These are phyloP conservation scores for Pleurotus tuoliensis DNA, from an alignment of 768 basidiomycete genomes.

Conservation along the genomic window DNA sequence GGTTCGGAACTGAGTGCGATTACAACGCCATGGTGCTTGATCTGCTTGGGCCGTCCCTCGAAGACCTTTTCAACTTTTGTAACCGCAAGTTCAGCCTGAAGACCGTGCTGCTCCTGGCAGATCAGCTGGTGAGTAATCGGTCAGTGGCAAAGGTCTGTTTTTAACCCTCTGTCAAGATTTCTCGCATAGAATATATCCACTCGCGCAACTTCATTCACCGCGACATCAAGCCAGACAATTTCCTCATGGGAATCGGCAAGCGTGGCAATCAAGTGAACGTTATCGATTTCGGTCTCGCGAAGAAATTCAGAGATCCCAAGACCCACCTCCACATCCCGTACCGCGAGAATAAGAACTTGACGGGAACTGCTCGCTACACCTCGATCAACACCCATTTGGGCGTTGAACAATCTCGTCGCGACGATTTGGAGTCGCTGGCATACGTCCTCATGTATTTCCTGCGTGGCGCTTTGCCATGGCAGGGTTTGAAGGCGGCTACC, in stretches of 20 bases:
- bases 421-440: slow-evolving; percentile 96
- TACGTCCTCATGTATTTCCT: slow-evolving; percentile 99
- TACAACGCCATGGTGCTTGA: slow-evolving; percentile 99
- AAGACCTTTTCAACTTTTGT: slow-evolving; percentile 92
- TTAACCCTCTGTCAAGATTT: slow-evolving; percentile 58
- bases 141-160: slow-evolving; percentile 15
- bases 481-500: slow-evolving; percentile 98
- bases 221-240: slow-evolving; percentile 99
- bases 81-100: slow-evolving; percentile 98
- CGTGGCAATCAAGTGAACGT: slow-evolving; percentile 99
- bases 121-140: slow-evolving; percentile 74
- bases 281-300: slow-evolving; percentile 96
- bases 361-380: slow-evolving; percentile 97
- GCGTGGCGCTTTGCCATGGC: slow-evolving; percentile 96
- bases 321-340: slow-evolving; percentile 99
- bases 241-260: slow-evolving; percentile 99
- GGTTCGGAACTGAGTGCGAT: slow-evolving; percentile 94
- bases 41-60: slow-evolving; percentile 87
- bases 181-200: slow-evolving; percentile 98
- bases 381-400: slow-evolving; percentile 99
- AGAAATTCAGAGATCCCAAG: slow-evolving; percentile 99
- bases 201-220: slow-evolving; percentile 97
- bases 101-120: slow-evolving; percentile 93
- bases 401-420: slow-evolving; percentile 96
- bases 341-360: slow-evolving; percentile 99